Evolutionary conservation across 2,329 filamentous ascomycete species (phyloP), one percentile per base, ranked within the genome.

Genomic region (Aspergillus sergii): DNA sequence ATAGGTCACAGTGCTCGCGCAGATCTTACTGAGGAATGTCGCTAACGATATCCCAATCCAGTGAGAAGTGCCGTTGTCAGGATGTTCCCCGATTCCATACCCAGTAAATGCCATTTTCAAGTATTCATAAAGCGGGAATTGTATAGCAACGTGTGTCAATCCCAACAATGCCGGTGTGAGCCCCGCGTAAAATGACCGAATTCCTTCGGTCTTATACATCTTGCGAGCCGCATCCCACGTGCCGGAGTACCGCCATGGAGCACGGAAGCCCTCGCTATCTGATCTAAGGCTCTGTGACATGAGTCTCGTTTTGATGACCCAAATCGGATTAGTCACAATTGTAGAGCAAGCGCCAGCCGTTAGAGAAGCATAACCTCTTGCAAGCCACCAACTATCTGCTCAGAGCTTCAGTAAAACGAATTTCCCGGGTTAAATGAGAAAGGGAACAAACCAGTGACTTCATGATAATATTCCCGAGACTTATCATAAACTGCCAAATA

Each of bases 251-350:
- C 97, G 91, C 93, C 94, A 98, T 78, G 82, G 73, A 75, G 82
- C 74, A 79, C 82, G 77, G 74, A 79, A 75, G 78, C 82, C 74
- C 76, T 85, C 75, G 73, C 80, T 83, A 36, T 79, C 84, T 67
- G 85, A 82, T 65, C 81, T 83, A 43, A 83, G 78, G 68, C 86
- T 89, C 81, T 98, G 95, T 43, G 95, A 97, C 95, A 98, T 98
- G 71, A 99, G 86, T 69, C 95, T 87, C 56, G 95, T 99, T 81
- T 99, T 99, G 82, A 99, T 97, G 43, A 99, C 95, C 95, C 95
- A 99, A 65, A 99, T 99, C 0, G 95, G 95, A 78, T 98, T 99
- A 28, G 95, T 99, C 66, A 90, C 91, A 66, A 98, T 85, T 4
- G 95, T 99, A 69, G 94, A 97, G 81, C 91, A 97, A 65, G 89